Evolutionary conservation across 495 filamentous ascomycete genomes (phyloP).

Genomic region (Annulohypoxylon nitens): DNA sequence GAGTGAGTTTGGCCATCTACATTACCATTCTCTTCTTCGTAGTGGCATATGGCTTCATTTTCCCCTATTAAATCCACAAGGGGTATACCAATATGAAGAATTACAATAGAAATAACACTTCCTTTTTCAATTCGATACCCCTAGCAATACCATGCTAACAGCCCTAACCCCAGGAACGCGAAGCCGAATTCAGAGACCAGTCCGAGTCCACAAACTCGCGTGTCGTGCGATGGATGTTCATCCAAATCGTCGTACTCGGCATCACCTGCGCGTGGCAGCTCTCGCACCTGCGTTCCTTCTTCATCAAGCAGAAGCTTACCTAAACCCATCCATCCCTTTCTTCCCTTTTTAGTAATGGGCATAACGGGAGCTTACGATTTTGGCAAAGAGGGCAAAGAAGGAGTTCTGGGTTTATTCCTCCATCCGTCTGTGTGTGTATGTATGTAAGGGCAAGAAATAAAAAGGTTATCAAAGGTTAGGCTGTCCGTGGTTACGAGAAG

Average conservation of each 20-base stretch:
- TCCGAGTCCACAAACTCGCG: constrained; percentile 93
- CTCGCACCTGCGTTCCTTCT: constrained; percentile 93
- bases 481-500: neutral
- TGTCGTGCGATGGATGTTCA: constrained; percentile 92
- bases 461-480: neutral
- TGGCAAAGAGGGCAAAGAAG: neutral
- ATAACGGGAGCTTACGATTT: neutral
- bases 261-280: constrained; percentile 97
- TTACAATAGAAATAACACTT: neutral
- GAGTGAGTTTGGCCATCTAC: constrained; percentile 69
- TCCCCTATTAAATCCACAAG: neutral
- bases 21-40: neutral
- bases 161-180: constrained; percentile 78
- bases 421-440: neutral
- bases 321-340: constrained; percentile 48
- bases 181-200: constrained; percentile 98
- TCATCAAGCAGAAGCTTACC: constrained; percentile 99
- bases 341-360: neutral
- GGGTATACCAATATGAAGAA: neutral
- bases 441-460: constrained; percentile 3
- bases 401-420: neutral
- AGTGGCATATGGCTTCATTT: neutral
- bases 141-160: constrained; percentile 23
- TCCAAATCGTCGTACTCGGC: constrained; percentile 89
- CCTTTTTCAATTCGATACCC: neutral